phyloP scores from a whole-genome alignment of 1,139 yeast species.

The Kazachstania sp. region DNA sequence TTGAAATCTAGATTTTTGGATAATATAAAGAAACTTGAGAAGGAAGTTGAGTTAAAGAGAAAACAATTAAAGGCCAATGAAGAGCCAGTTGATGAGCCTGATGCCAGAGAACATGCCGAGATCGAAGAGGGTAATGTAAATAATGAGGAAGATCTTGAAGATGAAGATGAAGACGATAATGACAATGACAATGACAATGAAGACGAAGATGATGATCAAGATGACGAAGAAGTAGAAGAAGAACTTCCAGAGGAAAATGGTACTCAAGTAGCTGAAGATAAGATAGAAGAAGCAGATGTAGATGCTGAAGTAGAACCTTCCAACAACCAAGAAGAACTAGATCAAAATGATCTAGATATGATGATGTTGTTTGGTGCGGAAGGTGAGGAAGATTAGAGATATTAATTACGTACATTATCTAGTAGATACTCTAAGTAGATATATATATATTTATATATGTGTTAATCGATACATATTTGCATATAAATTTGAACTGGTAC shows the following conservation, averaged over 20 bases:
- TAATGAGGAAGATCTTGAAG: conserved; percentile 29
- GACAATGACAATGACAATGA: conserved; percentile 30
- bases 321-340: conserved; percentile 16
- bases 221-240: conserved; percentile 27
- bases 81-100: conserved; percentile 15
- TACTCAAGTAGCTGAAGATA: conserved; percentile 20
- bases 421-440: too few relatives aligned
- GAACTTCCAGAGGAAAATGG: conserved; percentile 13
- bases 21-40: conserved; percentile 67
- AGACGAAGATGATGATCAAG: conserved; percentile 30
- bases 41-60: conserved; percentile 75
- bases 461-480: neutral
- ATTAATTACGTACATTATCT: too few relatives aligned
- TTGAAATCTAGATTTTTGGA: conserved; percentile 81
- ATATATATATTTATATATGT: neutral
- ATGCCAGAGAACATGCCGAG: conserved; percentile 8
- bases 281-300: conserved; percentile 25
- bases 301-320: conserved; percentile 10
- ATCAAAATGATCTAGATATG: conserved; percentile 32
- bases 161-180: conserved; percentile 25
- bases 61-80: conserved; percentile 50
- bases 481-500: neutral
- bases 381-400: conserved; percentile 1
- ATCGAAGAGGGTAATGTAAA: conserved; percentile 23
- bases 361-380: conserved; percentile 32